These are phyloP conservation scores for Obba rivulosa DNA, from an alignment of 768 basidiomycete species.

Conservation along the genomic window DNA sequence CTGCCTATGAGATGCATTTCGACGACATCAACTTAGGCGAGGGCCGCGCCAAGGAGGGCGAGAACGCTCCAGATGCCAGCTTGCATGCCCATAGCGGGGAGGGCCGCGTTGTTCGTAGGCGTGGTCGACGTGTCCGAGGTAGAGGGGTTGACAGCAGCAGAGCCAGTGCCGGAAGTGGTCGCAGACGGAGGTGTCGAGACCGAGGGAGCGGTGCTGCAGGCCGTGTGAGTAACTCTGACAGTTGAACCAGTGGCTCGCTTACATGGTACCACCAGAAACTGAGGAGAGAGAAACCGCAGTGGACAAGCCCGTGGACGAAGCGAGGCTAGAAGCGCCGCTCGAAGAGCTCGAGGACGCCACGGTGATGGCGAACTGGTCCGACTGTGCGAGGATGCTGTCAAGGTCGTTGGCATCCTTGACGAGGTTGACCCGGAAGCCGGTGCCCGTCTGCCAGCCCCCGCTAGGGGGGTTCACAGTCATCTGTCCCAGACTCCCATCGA, in stretches of 20 bases:
- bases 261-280: conserved; percentile 7
- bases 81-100: conserved; percentile 22
- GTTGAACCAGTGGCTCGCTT: not conserved
- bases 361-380: conserved; percentile 51
- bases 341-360: conserved; percentile 14
- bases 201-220: not conserved
- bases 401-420: conserved; percentile 43
- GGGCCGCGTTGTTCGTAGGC: conserved; percentile 26
- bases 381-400: conserved; percentile 65
- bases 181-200: not conserved
- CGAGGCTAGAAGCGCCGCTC: conserved; percentile 7
- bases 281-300: conserved; percentile 18
- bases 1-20: not conserved
- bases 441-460: conserved; percentile 61
- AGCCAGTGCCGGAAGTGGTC: conserved; percentile 9
- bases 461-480: conserved; percentile 48
- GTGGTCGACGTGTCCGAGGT: conserved; percentile 16
- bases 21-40: conserved; percentile 22
- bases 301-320: conserved; percentile 26
- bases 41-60: conserved; percentile 31
- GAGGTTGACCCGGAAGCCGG: conserved; percentile 68
- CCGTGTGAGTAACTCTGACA: not conserved
- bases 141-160: conserved; percentile 15
- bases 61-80: conserved; percentile 29
- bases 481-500: conserved; percentile 40